Evolutionary conservation across 2,329 filamentous ascomycete species (phyloP), one percentile per base, ranked within the genome.

Genomic region (Neoarthrinium moseri): DNA sequence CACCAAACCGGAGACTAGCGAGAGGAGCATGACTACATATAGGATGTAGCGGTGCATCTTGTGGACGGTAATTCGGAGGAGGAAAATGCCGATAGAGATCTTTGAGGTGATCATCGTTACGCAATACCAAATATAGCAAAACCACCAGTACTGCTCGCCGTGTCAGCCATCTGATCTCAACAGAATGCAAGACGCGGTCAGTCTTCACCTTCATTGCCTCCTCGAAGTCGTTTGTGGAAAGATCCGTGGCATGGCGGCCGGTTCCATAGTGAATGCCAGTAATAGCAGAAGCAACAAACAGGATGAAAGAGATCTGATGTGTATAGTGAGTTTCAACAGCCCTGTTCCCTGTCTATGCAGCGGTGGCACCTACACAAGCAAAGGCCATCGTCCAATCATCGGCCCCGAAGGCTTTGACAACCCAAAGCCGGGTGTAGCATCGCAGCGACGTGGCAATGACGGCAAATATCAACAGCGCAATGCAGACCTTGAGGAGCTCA

Each of bases 51-150:
- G 37, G 23, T 56, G 50, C 10, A 42, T 8, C 26, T 43, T 34
- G 18, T 45, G 22, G n/a, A 48, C 38, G 4, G 53, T 49, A 21
- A 56, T 45, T 18, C 53, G 53, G 8, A 56, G 41, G 22, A 56
- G 45, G 35, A 56, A 56, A 11, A 49, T 22, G 23, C 48, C 50
- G 22, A 56, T 50, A 4, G 53, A 56, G 11, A 48, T 38, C 21
- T 54, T 53, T 6, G 45, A 47, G 18, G 29, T 15, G 23, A 56
- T 52, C 48, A 52, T 53, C 15, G 52, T 51, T 11, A 43, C 18
- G 34, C 43, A 46, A 37, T 54, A 53, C 35, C 38, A 49, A 6
- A 47, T 43, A 21, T 53, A 51, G 24, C 47, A 49, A 6, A 49
- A 39, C 36, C 41, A 49, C 43, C 51, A 51, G 35, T 2, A 6